Base-by-base conservation (phyloP, 257 asterid genomes). In the Nicotiana tomentosiformis region DNA sequence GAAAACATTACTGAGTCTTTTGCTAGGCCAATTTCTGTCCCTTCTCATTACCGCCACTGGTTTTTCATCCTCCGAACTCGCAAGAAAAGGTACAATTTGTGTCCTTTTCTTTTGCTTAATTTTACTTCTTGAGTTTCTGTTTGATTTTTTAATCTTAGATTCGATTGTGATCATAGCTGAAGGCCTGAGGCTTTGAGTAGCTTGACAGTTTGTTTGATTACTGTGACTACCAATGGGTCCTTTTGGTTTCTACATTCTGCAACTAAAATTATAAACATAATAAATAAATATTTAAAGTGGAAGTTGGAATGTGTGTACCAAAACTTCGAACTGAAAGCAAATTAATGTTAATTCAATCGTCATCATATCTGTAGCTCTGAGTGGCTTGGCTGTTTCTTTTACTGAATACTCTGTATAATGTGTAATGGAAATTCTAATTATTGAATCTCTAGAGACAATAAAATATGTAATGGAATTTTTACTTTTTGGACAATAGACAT, bases 21-120 rank as follows among this genome's bases (percentile, higher is more conserved):
- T 84, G 58, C 86, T 96, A 85, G 99, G 99, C 4, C 99, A 96
- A 82, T 29, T 93, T 68, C 93, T 96, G 18, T 96, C 99, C 29
- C 98, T 96, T 85, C 67, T 96, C 12, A 82, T 96, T 65, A 94
- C 98, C 83, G 92, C 99, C 9, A 96, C 99, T 49, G 99, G 98
- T 32, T 94, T 96, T 86, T 82, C 97, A 60, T 96, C 99, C 49
- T 96, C 99, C 10, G 98, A 94, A 82, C 97, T 96, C 55, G 93
- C 98, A 56, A 91, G 90, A 74, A 88, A 57, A 93, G 99, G 98
- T 91, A 29, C 35, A 58, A 14, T 33, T 60, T 12, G 10, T 51
- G 16, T 70, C 16, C 10, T 0, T 79, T 12, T 10, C 37, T 16
- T 66, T 17, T 74, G 2, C 16, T 10, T 82, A 5, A 46, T 82